Conservation (phyloP, 192 early-diverging fungal species). For the Podila epigama region DNA sequence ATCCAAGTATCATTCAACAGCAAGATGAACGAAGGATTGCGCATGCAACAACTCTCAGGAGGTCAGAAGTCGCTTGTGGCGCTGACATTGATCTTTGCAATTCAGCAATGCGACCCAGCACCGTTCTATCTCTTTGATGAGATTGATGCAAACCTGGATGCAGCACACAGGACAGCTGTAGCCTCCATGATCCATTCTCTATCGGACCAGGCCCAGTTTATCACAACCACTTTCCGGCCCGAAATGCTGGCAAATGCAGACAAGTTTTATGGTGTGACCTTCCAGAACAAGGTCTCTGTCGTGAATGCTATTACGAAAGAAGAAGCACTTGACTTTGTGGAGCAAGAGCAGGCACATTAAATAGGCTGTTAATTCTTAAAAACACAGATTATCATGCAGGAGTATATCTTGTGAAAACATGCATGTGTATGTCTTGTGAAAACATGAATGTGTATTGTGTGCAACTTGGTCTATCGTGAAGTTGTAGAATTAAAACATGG, state of each 20-base stretch:
- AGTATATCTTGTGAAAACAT: no score
- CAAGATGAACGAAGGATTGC: slow-evolving; percentile 83
- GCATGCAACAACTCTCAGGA: slow-evolving; percentile 96
- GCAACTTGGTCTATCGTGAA: no score
- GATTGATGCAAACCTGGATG: slow-evolving; percentile 98
- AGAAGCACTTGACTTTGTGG: slow-evolving; percentile 74
- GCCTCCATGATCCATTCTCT: slow-evolving; percentile 95
- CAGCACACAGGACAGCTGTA: slow-evolving; percentile 92
- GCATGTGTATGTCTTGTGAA: no score
- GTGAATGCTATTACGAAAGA: slow-evolving; percentile 79
- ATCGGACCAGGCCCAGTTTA: slow-evolving; percentile 89
- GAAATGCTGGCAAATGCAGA: slow-evolving; percentile 92
- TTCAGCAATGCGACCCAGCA: slow-evolving; percentile 97
- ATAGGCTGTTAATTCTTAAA: no score
- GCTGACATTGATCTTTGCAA: slow-evolving; percentile 96
- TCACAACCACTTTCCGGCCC: slow-evolving; percentile 97
- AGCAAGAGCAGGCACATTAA: slow-evolving; percentile 53
- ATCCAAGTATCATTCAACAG: slow-evolving; percentile 95
- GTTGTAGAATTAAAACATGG: no score
- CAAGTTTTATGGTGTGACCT: slow-evolving; percentile 98
- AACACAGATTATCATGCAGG: no score
- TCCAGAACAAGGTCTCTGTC: slow-evolving; percentile 93
- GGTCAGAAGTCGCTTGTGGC: slow-evolving; percentile 99
- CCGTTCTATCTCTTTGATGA: slow-evolving; percentile 99
- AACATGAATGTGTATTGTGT: no score